Conservation (phyloP, 2,329 filamentous ascomycete genomes). For the Cladosporium oxysporum region DNA sequence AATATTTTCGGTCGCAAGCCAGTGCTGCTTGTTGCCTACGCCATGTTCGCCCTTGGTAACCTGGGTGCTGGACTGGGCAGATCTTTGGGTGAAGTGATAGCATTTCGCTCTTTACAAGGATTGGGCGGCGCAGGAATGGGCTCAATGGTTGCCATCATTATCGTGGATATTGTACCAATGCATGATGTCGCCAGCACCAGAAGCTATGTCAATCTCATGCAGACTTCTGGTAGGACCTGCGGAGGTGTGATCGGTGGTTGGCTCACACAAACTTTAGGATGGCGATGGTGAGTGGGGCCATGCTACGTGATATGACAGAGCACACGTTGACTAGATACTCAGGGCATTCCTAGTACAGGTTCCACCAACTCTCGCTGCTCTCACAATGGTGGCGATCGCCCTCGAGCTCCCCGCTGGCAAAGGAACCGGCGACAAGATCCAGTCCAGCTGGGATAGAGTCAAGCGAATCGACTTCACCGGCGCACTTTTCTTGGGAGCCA, state of each 20-base stretch:
- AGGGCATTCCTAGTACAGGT: conserved; percentile 61
- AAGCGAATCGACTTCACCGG: conserved; percentile 62
- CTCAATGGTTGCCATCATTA: conserved; percentile 49
- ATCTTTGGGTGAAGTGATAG: conserved; percentile 46
- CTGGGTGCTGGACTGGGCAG: conserved; percentile 43
- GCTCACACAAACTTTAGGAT: conserved; percentile 63
- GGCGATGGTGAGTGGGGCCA: conserved; percentile 57
- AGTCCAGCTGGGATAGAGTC: conserved; percentile 42
- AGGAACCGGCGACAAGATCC: conserved; percentile 22
- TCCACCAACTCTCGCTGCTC: conserved; percentile 56
- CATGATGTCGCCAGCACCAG: conserved; percentile 44
- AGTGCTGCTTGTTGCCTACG: conserved; percentile 43
- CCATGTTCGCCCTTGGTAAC: conserved; percentile 46
- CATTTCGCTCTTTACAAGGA: conserved; percentile 46
- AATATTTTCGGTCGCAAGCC: conserved; percentile 49
- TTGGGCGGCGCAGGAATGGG: conserved; percentile 51
- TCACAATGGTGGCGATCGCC: conserved; percentile 46
- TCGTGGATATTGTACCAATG: conserved; percentile 34
- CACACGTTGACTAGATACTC: not conserved
- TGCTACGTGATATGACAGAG: not conserved
- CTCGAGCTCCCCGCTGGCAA: conserved; percentile 27
- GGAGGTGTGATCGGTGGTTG: conserved; percentile 62
- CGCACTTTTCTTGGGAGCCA: conserved; percentile 47
- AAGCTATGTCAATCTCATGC: conserved; percentile 54
- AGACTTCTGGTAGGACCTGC: conserved; percentile 52